Evolutionary conservation across 2,329 filamentous ascomycete species (phyloP).

Genomic region (Niveomyces coronatus): DNA sequence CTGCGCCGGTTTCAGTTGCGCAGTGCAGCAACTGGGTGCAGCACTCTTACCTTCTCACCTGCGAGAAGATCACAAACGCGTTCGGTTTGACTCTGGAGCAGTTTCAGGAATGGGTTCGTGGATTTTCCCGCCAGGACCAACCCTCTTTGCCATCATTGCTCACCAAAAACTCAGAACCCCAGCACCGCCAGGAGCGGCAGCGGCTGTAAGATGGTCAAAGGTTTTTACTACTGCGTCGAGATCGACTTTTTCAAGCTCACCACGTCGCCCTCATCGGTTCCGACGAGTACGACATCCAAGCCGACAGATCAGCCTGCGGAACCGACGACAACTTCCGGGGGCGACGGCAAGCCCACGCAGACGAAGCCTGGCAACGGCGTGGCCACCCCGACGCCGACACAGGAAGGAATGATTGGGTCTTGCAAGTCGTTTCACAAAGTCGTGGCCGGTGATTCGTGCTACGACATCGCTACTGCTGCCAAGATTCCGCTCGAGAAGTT

Average conservation of each 20-base stretch:
- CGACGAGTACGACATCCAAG: slow-evolving; percentile 2
- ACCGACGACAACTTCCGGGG: not conserved
- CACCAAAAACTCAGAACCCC: not conserved
- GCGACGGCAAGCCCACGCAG: not conserved
- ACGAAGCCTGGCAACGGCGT: not conserved
- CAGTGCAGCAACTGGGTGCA: slow-evolving; percentile 4
- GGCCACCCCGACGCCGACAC: slow-evolving; percentile 11
- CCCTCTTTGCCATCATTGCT: not conserved
- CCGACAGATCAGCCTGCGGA: not conserved
- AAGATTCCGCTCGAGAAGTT: slow-evolving; percentile 2
- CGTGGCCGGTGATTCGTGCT: not conserved
- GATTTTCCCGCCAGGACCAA: not conserved
- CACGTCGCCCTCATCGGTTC: not conserved
- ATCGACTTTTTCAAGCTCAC: slow-evolving; percentile 2
- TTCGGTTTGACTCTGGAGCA: slow-evolving; percentile 1
- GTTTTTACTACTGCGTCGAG: slow-evolving; percentile 4
- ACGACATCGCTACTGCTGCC: not conserved
- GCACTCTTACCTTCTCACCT: not conserved
- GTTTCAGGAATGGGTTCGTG: slow-evolving; percentile 1
- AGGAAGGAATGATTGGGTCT: slow-evolving; percentile 23
- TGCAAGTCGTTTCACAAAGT: slow-evolving; percentile 51
- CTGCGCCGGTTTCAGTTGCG: not conserved
- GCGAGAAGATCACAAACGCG: slow-evolving; percentile 1
- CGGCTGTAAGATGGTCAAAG: slow-evolving; percentile 1
- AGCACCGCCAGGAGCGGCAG: not conserved